Base-by-base conservation (phyloP, 192 early-diverging fungal genomes). In the Coemansia sp. region DNA sequence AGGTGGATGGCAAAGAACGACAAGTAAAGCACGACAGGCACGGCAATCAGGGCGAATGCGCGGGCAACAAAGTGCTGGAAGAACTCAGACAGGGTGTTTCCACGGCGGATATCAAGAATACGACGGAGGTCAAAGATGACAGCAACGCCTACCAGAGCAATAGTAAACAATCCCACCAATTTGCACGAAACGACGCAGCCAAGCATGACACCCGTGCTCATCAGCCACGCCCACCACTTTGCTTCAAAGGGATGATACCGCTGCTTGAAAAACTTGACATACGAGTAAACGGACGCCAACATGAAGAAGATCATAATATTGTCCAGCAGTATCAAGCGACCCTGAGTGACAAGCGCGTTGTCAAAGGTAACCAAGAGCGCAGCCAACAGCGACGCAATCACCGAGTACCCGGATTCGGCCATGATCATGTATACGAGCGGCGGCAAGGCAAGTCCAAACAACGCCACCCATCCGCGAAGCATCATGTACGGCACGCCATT, bases 1-100 rank as follows among this genome's bases (percentile, higher is more conserved):
- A 99, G 98, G 79, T 99, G 97, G 40, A 98, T 73, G 75, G 92
- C 95, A 79, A 99, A 99, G 86, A 90, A 93, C 44, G 90, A 88
- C 49, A 99, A 72, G 66, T 98, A 99, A 15, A 98, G 62, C n/a
- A 76, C 39, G 20, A 90, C 40, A 20, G 97, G 97, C 43, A 98
- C 73, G 46, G 91, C 70, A 70, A 99, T 97, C 27, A 99, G 82
- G 58, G 86, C 94, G 63, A 96, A 58, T 3, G 91, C 91, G n/a
- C 97, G 91, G 20, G 96, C 96, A 50, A 83, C 79, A 81, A 99
- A 97, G 78, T 99, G 97, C 38, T 88, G 80, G 60, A 71, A 73
- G 66, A 97, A 90, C 69, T 92, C 79, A 10, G 71, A 78, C 79
- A 95, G 87, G 38, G 87, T 86, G 34, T 92, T 69, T 12, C 93